Evolutionary conservation across 768 basidiomycete species (phyloP).

Genomic region (Mycena amicta): DNA sequence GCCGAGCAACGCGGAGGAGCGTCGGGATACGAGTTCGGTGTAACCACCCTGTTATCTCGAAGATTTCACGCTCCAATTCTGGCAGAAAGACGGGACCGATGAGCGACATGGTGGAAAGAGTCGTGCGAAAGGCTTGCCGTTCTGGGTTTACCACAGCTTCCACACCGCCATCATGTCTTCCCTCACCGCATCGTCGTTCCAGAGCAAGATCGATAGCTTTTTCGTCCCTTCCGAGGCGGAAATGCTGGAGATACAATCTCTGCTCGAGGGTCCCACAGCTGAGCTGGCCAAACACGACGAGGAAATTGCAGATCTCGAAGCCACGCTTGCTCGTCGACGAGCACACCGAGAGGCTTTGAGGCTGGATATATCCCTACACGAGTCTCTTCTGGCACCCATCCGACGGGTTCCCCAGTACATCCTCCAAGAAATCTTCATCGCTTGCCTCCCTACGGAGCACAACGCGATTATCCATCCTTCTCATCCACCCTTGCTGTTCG

Average conservation of each 20-base stretch:
- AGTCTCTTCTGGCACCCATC: constrained; percentile 7
- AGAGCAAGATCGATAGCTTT: no score
- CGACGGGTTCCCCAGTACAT: constrained; percentile 8
- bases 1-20: neutral
- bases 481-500: neutral
- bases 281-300: no score
- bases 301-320: no score
- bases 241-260: no score
- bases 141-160: neutral
- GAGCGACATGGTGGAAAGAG: neutral
- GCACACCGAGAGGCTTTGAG: neutral
- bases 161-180: neutral
- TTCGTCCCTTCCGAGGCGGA: no score
- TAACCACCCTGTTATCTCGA: neutral
- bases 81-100: neutral
- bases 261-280: no score
- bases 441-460: constrained; percentile 2
- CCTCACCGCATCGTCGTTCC: no score
- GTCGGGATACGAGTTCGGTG: neutral
- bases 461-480: neutral
- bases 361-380: neutral
- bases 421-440: constrained; percentile 10
- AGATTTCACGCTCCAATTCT: neutral
- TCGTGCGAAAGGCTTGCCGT: neutral
- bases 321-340: no score